A percentile compares a stretch with the other conserved stretches of the same genome.
Conservation (phyloP, 2,329 filamentous ascomycete genomes). For the Ceratocystiopsis minuta region DNA sequence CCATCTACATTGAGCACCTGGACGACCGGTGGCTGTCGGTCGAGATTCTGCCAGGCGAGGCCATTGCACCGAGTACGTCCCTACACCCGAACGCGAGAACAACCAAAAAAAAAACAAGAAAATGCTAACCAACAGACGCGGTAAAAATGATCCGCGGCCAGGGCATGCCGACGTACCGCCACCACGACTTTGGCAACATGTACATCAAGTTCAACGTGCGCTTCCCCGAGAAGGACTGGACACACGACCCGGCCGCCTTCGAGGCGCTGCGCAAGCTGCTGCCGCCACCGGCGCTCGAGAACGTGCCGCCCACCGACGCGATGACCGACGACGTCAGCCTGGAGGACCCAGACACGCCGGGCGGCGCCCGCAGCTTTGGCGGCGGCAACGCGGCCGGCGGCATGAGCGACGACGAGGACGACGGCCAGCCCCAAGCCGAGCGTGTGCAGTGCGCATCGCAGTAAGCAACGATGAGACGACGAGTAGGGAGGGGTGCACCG, state of each 20-base stretch:
- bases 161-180: slow-evolving; percentile 90
- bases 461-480: slow-evolving; percentile 26
- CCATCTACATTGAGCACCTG: slow-evolving; percentile 84
- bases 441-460: slow-evolving; percentile 77
- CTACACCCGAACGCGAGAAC: neutral
- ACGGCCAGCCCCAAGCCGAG: slow-evolving; percentile 56
- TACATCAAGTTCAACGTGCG: slow-evolving; percentile 97
- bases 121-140: slow-evolving; percentile 36
- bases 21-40: slow-evolving; percentile 94
- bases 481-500: neutral
- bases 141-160: slow-evolving; percentile 92
- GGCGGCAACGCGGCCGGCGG: slow-evolving; percentile 22
- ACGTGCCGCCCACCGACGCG: slow-evolving; percentile 56
- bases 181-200: slow-evolving; percentile 89
- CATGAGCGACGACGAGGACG: slow-evolving; percentile 63
- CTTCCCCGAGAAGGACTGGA: slow-evolving; percentile 71
- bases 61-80: slow-evolving; percentile 70
- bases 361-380: slow-evolving; percentile 44
- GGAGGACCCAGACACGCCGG: slow-evolving; percentile 64
- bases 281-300: slow-evolving; percentile 47
- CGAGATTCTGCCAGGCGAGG: slow-evolving; percentile 83
- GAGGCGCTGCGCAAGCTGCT: slow-evolving; percentile 68
- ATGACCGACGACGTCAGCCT: slow-evolving; percentile 85
- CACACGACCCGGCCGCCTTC: slow-evolving; percentile 49
- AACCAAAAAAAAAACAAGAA: too few relatives aligned